Percentiles rank a stretch among this genome's conserved stretches.
These are phyloP conservation scores for Apiospora kogelbergensis DNA, from an alignment of 2,329 filamentous ascomycete genomes.

Conservation along the genomic window DNA sequence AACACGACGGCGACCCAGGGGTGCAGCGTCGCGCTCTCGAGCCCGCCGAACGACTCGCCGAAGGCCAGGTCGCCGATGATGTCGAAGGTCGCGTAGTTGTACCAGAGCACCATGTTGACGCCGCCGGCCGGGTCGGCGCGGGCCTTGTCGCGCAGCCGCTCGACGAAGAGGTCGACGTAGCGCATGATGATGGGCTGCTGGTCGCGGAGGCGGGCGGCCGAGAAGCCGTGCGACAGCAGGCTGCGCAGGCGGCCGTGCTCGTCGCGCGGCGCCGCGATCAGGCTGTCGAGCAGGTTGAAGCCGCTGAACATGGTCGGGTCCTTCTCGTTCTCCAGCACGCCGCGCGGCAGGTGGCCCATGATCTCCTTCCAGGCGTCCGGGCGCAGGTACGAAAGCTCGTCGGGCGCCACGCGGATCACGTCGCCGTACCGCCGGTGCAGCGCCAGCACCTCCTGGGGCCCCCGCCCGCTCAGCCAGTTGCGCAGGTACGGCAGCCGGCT, in stretches of 20 bases:
- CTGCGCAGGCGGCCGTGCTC: slow-evolving; percentile 11
- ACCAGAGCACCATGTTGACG: slow-evolving; percentile 17
- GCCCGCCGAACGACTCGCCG: slow-evolving; percentile 19
- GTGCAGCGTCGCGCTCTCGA: slow-evolving; percentile 15
- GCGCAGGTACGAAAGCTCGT: slow-evolving; percentile 39
- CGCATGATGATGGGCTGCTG: slow-evolving; percentile 22
- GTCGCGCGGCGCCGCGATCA: slow-evolving; percentile 31
- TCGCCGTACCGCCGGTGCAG: slow-evolving; percentile 36
- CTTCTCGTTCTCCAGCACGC: slow-evolving; percentile 26
- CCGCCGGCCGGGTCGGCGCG: too few species aligned
- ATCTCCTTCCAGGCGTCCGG: slow-evolving; percentile 34
- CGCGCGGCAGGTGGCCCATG: slow-evolving; percentile 22
- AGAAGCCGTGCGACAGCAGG: slow-evolving; percentile 21
- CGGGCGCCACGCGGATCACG: slow-evolving; percentile 39
- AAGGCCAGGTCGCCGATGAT: slow-evolving; percentile 23
- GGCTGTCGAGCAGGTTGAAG: slow-evolving; percentile 19
- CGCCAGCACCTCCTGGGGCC: slow-evolving; percentile 16
- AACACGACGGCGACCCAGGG: slow-evolving; percentile 20
- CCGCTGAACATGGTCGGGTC: slow-evolving; percentile 24
- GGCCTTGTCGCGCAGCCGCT: slow-evolving; percentile 13
- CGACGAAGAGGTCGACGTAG: slow-evolving; percentile 22
- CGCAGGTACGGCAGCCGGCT: slow-evolving; percentile 10
- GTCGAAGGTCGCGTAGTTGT: slow-evolving; percentile 23
- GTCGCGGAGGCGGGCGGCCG: slow-evolving; percentile 18
- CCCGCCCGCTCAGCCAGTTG: slow-evolving; percentile 13